phyloP scores from a whole-genome alignment of 1,139 yeast species.

The Lodderomyces pseudojiufengensis region DNA sequence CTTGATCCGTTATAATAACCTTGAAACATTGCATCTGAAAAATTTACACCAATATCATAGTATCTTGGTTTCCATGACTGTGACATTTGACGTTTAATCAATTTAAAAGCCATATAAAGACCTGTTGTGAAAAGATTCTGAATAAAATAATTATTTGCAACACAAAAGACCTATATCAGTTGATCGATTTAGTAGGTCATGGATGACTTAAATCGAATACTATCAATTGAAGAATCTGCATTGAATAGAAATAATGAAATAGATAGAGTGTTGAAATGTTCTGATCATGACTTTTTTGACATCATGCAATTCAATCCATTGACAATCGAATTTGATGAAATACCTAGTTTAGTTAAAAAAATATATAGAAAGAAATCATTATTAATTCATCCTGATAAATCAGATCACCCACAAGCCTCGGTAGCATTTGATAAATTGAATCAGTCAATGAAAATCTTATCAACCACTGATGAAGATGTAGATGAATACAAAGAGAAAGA shows the following conservation, averaged over 20 bases:
- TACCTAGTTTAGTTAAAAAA: constrained; percentile 35
- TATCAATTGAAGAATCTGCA: constrained; percentile 33
- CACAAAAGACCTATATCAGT: no score
- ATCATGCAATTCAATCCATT: constrained; percentile 52
- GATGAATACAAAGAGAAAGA: constrained; percentile 33
- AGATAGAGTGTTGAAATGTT: constrained; percentile 45
- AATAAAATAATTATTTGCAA: no score
- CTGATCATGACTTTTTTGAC: constrained; percentile 52
- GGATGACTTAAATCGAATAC: constrained; percentile 29
- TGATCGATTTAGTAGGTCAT: no score
- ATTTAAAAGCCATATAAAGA: no score
- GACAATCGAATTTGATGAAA: constrained; percentile 28
- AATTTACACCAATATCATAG: constrained; percentile 67
- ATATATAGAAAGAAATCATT: constrained; percentile 57
- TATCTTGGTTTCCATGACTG: constrained; percentile 44
- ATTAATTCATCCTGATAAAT: constrained; percentile 68
- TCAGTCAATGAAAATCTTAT: constrained; percentile 30
- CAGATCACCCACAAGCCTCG: constrained; percentile 52
- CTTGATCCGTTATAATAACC: constrained; percentile 72
- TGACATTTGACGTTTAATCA: constrained; percentile 4
- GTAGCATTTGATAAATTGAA: constrained; percentile 57
- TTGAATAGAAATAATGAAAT: constrained; percentile 53
- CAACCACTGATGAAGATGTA: constrained; percentile 15
- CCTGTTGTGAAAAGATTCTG: no score
- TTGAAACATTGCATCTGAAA: constrained; percentile 83